A percentile compares a stretch with the other conserved stretches of the same genome.
Conservation (phyloP, 2,329 filamentous ascomycete genomes). For the Aspergillus arachidicola region DNA sequence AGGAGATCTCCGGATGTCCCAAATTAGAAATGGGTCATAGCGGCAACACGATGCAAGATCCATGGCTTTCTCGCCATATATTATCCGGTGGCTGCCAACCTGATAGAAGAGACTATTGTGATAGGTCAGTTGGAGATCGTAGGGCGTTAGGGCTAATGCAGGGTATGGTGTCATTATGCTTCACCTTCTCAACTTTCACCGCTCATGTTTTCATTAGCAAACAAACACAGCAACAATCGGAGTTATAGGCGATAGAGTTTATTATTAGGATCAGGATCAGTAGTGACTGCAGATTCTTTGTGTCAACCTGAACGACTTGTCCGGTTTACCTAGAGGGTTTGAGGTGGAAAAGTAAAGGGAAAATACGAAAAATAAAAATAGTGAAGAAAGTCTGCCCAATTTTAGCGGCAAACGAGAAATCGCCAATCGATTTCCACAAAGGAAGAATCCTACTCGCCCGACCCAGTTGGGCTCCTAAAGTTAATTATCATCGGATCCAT, state of each 20-base stretch:
- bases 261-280: neutral
- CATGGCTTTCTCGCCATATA: neutral
- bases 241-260: neutral
- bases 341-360: no score
- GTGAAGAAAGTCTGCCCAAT: neutral
- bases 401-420: neutral
- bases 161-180: slow-evolving; percentile 2
- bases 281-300: neutral
- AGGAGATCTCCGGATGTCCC: neutral
- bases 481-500: slow-evolving; percentile 15
- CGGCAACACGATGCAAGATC: neutral
- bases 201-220: neutral
- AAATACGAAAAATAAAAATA: neutral
- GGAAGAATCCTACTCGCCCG: neutral
- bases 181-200: slow-evolving; percentile 3
- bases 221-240: neutral
- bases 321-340: no score
- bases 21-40: slow-evolving; percentile 1
- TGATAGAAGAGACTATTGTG: neutral
- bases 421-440: neutral
- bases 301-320: no score
- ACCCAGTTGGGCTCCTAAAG: neutral
- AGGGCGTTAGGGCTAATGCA: slow-evolving; percentile 4
- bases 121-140: neutral
- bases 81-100: neutral